Percentiles rank a stretch among this genome's conserved stretches.
phyloP scores from a whole-genome alignment of 2,329 filamentous ascomycete species.

The Madurella fahalii region DNA sequence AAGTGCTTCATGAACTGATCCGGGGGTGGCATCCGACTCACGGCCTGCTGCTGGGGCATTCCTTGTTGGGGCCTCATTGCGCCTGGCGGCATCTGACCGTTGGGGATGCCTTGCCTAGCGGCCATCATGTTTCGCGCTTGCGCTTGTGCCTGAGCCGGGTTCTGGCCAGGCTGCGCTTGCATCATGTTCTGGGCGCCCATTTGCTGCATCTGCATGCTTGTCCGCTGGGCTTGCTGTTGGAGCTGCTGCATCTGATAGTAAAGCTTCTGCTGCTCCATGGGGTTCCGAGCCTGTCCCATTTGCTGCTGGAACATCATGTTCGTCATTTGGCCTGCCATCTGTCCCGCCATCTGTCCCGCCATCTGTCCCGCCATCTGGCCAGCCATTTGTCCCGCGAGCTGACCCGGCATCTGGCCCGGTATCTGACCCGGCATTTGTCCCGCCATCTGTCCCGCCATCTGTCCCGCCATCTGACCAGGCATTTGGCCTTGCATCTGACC shows the following conservation, averaged over 20 bases:
- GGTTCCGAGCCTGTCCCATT: constrained; percentile 46
- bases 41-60: constrained; percentile 44
- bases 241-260: constrained; percentile 83
- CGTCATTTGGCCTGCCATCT: constrained; percentile 11
- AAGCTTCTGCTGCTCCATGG: constrained; percentile 69
- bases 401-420: no score
- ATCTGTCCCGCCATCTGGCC: no score
- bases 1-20: constrained; percentile 75
- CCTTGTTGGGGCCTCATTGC: constrained; percentile 28
- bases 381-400: no score
- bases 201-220: constrained; percentile 19
- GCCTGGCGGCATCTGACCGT: constrained; percentile 52
- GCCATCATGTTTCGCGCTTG: constrained; percentile 45
- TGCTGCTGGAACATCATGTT: constrained; percentile 35
- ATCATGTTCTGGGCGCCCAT: constrained; percentile 5
- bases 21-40: constrained; percentile 45
- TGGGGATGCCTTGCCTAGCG: constrained; percentile 49
- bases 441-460: no score
- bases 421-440: no score
- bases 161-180: constrained; percentile 12
- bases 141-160: constrained; percentile 18
- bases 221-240: constrained; percentile 57
- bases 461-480: no score
- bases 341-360: no score
- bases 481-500: constrained; percentile 5